phyloP scores from a whole-genome alignment of 2,329 filamentous ascomycete genomes.

The Pseudonectria buxi region DNA sequence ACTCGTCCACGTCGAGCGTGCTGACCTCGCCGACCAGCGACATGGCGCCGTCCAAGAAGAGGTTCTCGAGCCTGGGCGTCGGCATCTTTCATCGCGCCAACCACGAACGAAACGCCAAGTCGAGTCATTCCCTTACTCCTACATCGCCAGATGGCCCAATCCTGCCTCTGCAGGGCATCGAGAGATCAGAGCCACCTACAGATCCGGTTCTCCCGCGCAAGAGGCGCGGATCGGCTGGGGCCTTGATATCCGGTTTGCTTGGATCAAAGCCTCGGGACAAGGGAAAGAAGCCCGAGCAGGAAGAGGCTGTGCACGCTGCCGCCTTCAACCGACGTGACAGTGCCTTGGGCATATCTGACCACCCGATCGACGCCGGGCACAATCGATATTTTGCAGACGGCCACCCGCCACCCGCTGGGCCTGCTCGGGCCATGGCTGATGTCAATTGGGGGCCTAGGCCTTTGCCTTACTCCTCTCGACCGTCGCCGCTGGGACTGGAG shows the following conservation, averaged over 20 bases:
- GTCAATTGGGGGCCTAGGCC: too few relatives aligned
- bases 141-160: slow-evolving; percentile 12
- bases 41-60: slow-evolving; percentile 31
- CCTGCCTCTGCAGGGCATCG: slow-evolving; percentile 9
- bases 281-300: too few relatives aligned
- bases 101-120: slow-evolving; percentile 9
- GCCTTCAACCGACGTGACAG: too few relatives aligned
- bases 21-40: slow-evolving; percentile 13
- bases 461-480: too few relatives aligned
- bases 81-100: slow-evolving; percentile 22
- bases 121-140: slow-evolving; percentile 12
- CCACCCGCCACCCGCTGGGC: too few relatives aligned
- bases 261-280: slow-evolving; percentile 4
- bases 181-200: too few relatives aligned
- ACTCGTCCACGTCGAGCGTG: slow-evolving; percentile 18
- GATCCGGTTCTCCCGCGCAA: slow-evolving; percentile 15
- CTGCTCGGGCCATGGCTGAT: too few relatives aligned
- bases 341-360: too few relatives aligned
- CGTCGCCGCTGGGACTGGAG: too few relatives aligned
- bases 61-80: slow-evolving; percentile 35
- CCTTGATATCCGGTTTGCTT: slow-evolving; percentile 24
- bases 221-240: slow-evolving; percentile 24
- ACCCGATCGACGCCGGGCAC: too few relatives aligned
- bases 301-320: too few relatives aligned
- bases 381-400: too few relatives aligned